Percentiles rank a stretch among this genome's conserved stretches.
Evolutionary conservation across 2,329 filamentous ascomycete genomes (phyloP).

Genomic region (Zarea fungicola): DNA sequence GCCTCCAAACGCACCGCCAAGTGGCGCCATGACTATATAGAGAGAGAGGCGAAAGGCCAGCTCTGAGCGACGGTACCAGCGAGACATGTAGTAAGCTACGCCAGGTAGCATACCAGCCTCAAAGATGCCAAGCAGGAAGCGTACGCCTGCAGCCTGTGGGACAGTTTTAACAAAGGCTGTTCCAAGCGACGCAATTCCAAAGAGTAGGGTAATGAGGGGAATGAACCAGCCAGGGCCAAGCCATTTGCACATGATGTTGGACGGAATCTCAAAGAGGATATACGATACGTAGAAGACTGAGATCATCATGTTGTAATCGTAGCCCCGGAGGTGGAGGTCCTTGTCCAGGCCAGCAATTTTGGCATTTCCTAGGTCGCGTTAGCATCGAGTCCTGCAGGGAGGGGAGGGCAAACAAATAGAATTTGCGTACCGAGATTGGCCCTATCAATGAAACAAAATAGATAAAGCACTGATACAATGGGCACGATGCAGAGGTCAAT

Average conservation of each 20-base stretch:
- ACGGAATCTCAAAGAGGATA: slow-evolving; percentile 67
- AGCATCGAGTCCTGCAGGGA: not conserved
- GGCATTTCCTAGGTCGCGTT: slow-evolving; percentile 53
- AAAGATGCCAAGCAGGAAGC: slow-evolving; percentile 63
- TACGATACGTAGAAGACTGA: slow-evolving; percentile 69
- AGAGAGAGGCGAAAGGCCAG: slow-evolving; percentile 61
- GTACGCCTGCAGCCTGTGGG: slow-evolving; percentile 49
- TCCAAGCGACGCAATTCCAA: slow-evolving; percentile 57
- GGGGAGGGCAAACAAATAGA: not conserved
- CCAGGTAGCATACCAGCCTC: slow-evolving; percentile 71
- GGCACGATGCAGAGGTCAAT: slow-evolving; percentile 63
- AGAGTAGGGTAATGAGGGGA: slow-evolving; percentile 55
- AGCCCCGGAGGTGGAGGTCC: slow-evolving; percentile 53
- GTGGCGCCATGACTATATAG: slow-evolving; percentile 65
- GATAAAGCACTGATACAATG: slow-evolving; percentile 60
- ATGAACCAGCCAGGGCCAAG: slow-evolving; percentile 69
- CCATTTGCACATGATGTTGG: slow-evolving; percentile 64
- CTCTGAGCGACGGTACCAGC: slow-evolving; percentile 68
- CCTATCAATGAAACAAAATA: slow-evolving; percentile 72
- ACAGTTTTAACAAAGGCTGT: slow-evolving; percentile 60
- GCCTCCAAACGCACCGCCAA: slow-evolving; percentile 68
- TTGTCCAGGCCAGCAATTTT: slow-evolving; percentile 58
- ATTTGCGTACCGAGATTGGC: slow-evolving; percentile 64
- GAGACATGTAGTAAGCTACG: slow-evolving; percentile 66
- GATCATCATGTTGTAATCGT: slow-evolving; percentile 65